Conservation (phyloP, 2,329 filamentous ascomycete species). For the Claviceps maximensis region DNA sequence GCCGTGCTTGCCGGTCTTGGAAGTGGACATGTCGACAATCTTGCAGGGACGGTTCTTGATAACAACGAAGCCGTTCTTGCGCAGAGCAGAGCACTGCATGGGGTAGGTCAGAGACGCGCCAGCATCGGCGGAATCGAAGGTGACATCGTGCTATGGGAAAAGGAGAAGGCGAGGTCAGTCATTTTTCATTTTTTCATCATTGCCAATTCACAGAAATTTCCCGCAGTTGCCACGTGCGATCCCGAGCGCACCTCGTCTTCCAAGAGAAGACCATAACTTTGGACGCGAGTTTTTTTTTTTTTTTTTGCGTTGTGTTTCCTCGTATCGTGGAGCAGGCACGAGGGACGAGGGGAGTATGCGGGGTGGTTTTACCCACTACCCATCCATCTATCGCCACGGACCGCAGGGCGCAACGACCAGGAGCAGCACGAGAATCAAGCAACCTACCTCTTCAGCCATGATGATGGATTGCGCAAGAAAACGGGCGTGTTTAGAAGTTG, state of each 20-base stretch:
- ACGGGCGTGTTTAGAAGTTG: slow-evolving; percentile 15
- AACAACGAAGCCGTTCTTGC: slow-evolving; percentile 97
- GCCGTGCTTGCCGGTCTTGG: slow-evolving; percentile 99
- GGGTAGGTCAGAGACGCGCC: slow-evolving; percentile 90
- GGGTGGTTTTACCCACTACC: slow-evolving; percentile 27
- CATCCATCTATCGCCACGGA: slow-evolving; percentile 12
- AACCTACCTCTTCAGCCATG: slow-evolving; percentile 46
- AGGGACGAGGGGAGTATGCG: slow-evolving; percentile 29
- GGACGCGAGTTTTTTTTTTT: background rate
- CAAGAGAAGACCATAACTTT: background rate
- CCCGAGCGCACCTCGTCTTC: background rate
- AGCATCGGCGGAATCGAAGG: slow-evolving; percentile 89
- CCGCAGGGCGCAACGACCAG: slow-evolving; percentile 13
- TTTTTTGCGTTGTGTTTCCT: slow-evolving; percentile 8
- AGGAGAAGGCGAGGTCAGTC: slow-evolving; percentile 8
- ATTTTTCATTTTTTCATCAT: background rate
- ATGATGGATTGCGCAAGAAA: slow-evolving; percentile 33
- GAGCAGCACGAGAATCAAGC: slow-evolving; percentile 9
- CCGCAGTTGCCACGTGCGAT: background rate
- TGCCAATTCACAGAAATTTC: background rate
- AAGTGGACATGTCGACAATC: slow-evolving; percentile 99
- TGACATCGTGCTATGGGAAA: slow-evolving; percentile 44
- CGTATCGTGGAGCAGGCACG: slow-evolving; percentile 21
- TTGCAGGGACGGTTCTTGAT: slow-evolving; percentile 99
- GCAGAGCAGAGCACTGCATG: slow-evolving; percentile 98